Evolutionary conservation across 2,329 filamentous ascomycete species (phyloP).

Genomic region (Sporothrix schenckii): DNA sequence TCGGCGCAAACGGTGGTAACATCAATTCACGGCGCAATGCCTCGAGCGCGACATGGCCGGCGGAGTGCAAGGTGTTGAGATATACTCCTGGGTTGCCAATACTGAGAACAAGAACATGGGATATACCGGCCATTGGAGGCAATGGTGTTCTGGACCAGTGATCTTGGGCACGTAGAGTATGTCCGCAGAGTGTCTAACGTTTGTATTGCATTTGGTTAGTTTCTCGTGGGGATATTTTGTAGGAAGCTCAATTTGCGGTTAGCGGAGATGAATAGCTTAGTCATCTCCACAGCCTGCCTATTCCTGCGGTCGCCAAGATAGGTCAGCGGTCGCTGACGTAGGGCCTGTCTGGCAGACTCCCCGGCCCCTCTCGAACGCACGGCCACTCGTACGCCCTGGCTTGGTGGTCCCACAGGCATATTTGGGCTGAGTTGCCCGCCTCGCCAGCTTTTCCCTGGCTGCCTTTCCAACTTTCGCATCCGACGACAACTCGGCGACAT

Average conservation of each 20-base stretch:
- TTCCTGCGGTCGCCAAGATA: conserved; percentile 8
- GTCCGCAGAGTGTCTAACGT: neutral
- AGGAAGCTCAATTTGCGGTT: neutral
- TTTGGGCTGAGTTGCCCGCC: neutral
- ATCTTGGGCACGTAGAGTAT: neutral
- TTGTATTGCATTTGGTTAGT: conserved; percentile 12
- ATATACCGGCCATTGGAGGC: conserved; percentile 40
- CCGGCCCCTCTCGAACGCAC: conserved; percentile 20
- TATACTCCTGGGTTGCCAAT: conserved; percentile 83
- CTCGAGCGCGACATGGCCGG: conserved; percentile 77
- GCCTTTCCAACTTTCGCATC: neutral
- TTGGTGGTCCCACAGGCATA: neutral
- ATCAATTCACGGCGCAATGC: conserved; percentile 57
- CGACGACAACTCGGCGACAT: neutral
- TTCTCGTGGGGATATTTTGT: neutral
- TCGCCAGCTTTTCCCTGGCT: conserved; percentile 6
- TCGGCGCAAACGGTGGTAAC: conserved; percentile 55
- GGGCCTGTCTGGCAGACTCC: neutral
- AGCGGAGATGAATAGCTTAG: conserved; percentile 5
- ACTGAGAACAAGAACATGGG: conserved; percentile 74
- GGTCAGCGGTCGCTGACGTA: conserved; percentile 25
- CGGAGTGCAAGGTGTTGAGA: conserved; percentile 79
- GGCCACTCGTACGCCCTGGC: conserved; percentile 19
- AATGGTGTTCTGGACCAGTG: conserved; percentile 1
- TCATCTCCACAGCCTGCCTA: neutral